These are phyloP conservation scores for Periconia digitata DNA, from an alignment of 2,329 filamentous ascomycete genomes.

Conservation along the genomic window DNA sequence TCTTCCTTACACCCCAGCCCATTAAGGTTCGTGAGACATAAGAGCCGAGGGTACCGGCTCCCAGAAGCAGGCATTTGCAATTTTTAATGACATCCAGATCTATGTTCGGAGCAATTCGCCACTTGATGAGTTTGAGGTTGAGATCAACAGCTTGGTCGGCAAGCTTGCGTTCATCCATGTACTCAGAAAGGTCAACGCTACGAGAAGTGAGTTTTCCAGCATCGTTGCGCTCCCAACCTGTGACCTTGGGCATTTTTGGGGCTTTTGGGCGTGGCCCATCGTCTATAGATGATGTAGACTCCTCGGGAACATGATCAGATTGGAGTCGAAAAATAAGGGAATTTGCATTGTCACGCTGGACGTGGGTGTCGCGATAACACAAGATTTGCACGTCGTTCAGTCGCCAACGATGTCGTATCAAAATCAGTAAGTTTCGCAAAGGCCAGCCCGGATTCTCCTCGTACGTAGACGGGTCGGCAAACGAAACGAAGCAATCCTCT, in stretches of 20 bases:
- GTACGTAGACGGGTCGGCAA: slow-evolving; percentile 92
- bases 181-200: slow-evolving; percentile 81
- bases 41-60: slow-evolving; percentile 88
- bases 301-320: slow-evolving; percentile 20
- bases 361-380: slow-evolving; percentile 84
- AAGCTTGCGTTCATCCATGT: slow-evolving; percentile 85
- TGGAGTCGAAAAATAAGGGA: slow-evolving; percentile 69
- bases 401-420: slow-evolving; percentile 80
- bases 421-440: slow-evolving; percentile 81
- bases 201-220: slow-evolving; percentile 76
- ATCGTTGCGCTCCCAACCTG: slow-evolving; percentile 89
- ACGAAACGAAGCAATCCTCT: slow-evolving; percentile 81
- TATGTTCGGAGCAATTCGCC: slow-evolving; percentile 87
- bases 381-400: slow-evolving; percentile 78
- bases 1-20: slow-evolving; percentile 93
- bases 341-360: slow-evolving; percentile 74
- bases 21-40: slow-evolving; percentile 91
- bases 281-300: slow-evolving; percentile 14
- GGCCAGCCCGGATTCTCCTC: slow-evolving; percentile 88
- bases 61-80: slow-evolving; percentile 86
- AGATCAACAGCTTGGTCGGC: slow-evolving; percentile 95
- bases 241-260: slow-evolving; percentile 77
- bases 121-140: slow-evolving; percentile 98
- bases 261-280: slow-evolving; percentile 24
- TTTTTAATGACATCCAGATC: slow-evolving; percentile 86